Evolutionary conservation across 2,329 filamentous ascomycete species (phyloP).

Genomic region (Fusarium ramigenum): DNA sequence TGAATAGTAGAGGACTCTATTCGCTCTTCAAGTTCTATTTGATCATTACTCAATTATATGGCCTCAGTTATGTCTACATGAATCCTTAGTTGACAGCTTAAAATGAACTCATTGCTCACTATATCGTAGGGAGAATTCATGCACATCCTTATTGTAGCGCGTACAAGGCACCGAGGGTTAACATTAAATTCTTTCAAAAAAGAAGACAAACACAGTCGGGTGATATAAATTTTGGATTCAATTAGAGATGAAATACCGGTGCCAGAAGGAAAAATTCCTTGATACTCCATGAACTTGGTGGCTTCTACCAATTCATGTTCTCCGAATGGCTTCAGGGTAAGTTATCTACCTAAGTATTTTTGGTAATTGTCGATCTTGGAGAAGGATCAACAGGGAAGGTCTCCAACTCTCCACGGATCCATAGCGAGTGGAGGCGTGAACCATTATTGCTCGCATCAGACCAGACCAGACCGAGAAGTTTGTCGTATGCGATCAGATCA

Average conservation of each 20-base stretch:
- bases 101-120: too few relatives aligned
- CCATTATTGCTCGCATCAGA: constrained; percentile 6
- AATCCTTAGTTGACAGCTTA: too few relatives aligned
- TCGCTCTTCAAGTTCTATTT: neutral
- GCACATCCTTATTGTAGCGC: rapidly evolving
- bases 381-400: constrained; percentile 14
- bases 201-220: too few relatives aligned
- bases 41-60: too few relatives aligned
- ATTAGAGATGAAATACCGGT: neutral
- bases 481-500: constrained; percentile 7
- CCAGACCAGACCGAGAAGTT: neutral
- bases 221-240: neutral
- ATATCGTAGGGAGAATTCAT: neutral
- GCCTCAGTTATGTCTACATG: too few relatives aligned
- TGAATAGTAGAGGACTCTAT: neutral
- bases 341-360: neutral
- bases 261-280: neutral
- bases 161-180: neutral
- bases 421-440: constrained; percentile 13
- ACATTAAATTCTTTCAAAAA: rapidly evolving
- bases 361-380: neutral
- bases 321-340: constrained; percentile 5
- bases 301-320: too few relatives aligned
- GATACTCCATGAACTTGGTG: neutral
- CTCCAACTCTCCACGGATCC: constrained; percentile 20